Evolutionary conservation across 805 yeast genomes (phyloP).

Genomic region (Myxozyma mucilagina): DNA sequence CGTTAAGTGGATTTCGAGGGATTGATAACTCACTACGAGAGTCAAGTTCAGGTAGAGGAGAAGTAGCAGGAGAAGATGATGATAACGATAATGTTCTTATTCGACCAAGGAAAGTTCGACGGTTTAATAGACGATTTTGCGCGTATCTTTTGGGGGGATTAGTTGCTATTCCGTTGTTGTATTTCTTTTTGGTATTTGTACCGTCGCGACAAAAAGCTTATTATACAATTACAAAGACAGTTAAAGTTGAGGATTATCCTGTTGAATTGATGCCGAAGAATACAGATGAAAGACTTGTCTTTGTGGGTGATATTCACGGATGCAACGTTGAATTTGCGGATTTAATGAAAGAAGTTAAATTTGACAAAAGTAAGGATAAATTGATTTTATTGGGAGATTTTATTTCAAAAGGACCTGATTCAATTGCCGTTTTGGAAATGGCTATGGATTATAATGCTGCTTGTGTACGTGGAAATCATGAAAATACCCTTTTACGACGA

Average conservation of each 20-base stretch:
- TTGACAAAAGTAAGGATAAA: constrained; percentile 53
- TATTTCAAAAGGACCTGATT: constrained; percentile 78
- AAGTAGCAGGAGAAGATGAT: background rate
- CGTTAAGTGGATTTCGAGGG: constrained; percentile 1
- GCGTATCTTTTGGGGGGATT: background rate
- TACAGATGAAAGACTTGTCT: constrained; percentile 49
- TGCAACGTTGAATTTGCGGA: constrained; percentile 55
- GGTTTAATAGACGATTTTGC: background rate
- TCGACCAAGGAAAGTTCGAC: background rate
- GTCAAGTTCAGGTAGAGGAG: background rate
- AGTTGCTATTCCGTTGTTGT: constrained; percentile 10
- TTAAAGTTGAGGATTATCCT: constrained; percentile 27
- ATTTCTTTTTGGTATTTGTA: constrained; percentile 18
- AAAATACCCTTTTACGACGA: constrained; percentile 63
- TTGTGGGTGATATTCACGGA: constrained; percentile 91
- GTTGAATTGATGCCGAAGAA: constrained; percentile 10
- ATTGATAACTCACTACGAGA: background rate
- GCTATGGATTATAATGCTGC: constrained; percentile 59
- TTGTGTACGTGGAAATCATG: constrained; percentile 90
- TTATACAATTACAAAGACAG: constrained; percentile 23
- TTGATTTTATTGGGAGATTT: constrained; percentile 81
- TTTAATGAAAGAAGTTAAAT: constrained; percentile 54
- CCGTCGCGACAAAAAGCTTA: constrained; percentile 6
- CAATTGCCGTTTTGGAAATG: constrained; percentile 65
- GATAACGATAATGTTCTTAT: background rate